Conservation (phyloP, 2,329 filamentous ascomycete genomes). For the Botrytis galanthina region DNA sequence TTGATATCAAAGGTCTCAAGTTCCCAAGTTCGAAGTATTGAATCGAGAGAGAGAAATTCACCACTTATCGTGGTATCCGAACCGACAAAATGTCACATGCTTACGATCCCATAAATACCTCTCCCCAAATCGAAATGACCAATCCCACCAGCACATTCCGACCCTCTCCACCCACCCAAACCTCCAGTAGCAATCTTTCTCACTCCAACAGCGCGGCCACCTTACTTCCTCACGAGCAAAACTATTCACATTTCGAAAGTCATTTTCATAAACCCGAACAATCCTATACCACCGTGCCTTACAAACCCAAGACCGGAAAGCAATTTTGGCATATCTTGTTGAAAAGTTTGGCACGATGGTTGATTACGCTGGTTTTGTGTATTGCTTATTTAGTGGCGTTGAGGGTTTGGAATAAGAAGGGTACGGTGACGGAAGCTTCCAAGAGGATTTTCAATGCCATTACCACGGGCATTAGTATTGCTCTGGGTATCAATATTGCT, state of each 20-base stretch:
- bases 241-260: not conserved
- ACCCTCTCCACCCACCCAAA: not conserved
- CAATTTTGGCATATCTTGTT: slow-evolving; percentile 34
- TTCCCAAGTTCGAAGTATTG: not conserved
- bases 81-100: not conserved
- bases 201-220: not conserved
- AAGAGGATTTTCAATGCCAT: slow-evolving; percentile 47
- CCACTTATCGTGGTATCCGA: not conserved
- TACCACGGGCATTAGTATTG: slow-evolving; percentile 46
- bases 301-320: slow-evolving; percentile 22
- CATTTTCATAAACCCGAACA: not conserved
- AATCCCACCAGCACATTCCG: not conserved
- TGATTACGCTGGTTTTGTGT: slow-evolving; percentile 32
- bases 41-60: not conserved
- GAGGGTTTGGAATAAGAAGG: slow-evolving; percentile 25
- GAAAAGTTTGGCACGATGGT: slow-evolving; percentile 26
- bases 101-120: not conserved
- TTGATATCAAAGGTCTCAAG: not conserved
- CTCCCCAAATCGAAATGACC: not conserved
- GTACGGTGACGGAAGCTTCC: slow-evolving; percentile 37
- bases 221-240: not conserved
- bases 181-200: not conserved
- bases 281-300: not conserved
- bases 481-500: slow-evolving; percentile 44
- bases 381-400: slow-evolving; percentile 28